phyloP scores from a whole-genome alignment of 768 basidiomycete genomes.

The Suillus decipiens region DNA sequence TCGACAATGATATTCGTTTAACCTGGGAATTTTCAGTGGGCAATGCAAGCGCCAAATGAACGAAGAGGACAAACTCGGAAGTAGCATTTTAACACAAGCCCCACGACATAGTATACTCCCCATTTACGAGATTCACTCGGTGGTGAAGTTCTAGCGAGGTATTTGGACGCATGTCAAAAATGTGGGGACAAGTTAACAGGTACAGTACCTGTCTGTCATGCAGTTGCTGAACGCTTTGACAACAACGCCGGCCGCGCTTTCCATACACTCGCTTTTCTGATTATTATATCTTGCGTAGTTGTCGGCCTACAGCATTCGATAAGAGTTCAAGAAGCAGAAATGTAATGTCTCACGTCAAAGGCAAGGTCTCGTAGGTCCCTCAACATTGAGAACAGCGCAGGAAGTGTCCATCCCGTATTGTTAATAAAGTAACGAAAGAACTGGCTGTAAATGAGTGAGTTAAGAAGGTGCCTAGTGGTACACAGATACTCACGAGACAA shows the following conservation, averaged over 20 bases:
- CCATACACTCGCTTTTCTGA: constrained; percentile 69
- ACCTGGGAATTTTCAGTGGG: constrained; percentile 50
- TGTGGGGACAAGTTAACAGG: neutral
- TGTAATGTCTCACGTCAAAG: constrained; percentile 60
- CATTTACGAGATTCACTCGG: constrained; percentile 78
- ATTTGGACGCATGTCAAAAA: constrained; percentile 4
- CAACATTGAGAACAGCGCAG: constrained; percentile 78
- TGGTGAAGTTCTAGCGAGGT: constrained; percentile 56
- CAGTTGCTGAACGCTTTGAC: constrained; percentile 90
- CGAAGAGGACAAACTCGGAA: constrained; percentile 67
- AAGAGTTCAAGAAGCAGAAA: neutral
- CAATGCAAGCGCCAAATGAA: neutral
- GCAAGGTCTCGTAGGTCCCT: constrained; percentile 84
- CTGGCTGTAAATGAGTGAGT: constrained; percentile 41
- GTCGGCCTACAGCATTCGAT: constrained; percentile 50
- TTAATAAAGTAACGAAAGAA: constrained; percentile 81
- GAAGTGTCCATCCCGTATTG: constrained; percentile 86
- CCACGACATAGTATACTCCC: constrained; percentile 92
- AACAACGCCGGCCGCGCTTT: constrained; percentile 84
- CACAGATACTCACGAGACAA: constrained; percentile 66
- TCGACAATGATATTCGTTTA: constrained; percentile 86
- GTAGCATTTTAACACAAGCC: constrained; percentile 89
- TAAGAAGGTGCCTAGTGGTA: neutral
- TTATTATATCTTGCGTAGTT: constrained; percentile 56
- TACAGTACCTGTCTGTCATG: constrained; percentile 72